A percentile compares a stretch with the other conserved stretches of the same genome.
Evolutionary conservation across 2,329 filamentous ascomycete species (phyloP).

Genomic region (Dothidotthia symphoricarpi): DNA sequence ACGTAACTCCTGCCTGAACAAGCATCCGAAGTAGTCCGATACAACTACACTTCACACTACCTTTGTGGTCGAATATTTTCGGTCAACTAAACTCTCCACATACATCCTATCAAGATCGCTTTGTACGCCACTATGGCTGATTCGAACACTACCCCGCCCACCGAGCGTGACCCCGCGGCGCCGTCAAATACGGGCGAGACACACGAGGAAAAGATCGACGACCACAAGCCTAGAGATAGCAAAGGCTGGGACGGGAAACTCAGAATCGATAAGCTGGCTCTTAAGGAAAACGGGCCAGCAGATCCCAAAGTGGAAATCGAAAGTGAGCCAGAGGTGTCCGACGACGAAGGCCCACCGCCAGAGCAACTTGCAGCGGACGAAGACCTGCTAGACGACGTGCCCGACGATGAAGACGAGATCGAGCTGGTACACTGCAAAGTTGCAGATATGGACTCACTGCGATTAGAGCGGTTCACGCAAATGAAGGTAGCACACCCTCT

Average conservation of each 20-base stretch:
- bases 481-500: slow-evolving; percentile 53
- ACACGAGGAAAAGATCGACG: slow-evolving; percentile 24
- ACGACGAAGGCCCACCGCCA: slow-evolving; percentile 51
- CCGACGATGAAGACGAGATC: slow-evolving; percentile 60
- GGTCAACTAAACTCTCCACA: neutral
- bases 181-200: slow-evolving; percentile 14
- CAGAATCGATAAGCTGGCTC: slow-evolving; percentile 66
- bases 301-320: slow-evolving; percentile 62
- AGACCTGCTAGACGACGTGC: slow-evolving; percentile 61
- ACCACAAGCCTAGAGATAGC: slow-evolving; percentile 38
- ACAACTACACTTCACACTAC: neutral
- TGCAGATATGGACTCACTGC: slow-evolving; percentile 71
- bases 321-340: slow-evolving; percentile 82
- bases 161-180: slow-evolving; percentile 27
- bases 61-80: neutral
- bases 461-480: slow-evolving; percentile 78
- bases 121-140: slow-evolving; percentile 21
- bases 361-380: slow-evolving; percentile 36
- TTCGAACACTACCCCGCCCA: slow-evolving; percentile 27
- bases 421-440: slow-evolving; percentile 87
- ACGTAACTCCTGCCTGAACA: slow-evolving; percentile 14
- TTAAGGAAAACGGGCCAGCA: slow-evolving; percentile 21
- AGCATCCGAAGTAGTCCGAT: no score
- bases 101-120: neutral
- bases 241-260: slow-evolving; percentile 82